A percentile compares a stretch with the other conserved stretches of the same genome.
Conservation (phyloP, 164 flowering plant species). For the Warburgia ugandensis region DNA sequence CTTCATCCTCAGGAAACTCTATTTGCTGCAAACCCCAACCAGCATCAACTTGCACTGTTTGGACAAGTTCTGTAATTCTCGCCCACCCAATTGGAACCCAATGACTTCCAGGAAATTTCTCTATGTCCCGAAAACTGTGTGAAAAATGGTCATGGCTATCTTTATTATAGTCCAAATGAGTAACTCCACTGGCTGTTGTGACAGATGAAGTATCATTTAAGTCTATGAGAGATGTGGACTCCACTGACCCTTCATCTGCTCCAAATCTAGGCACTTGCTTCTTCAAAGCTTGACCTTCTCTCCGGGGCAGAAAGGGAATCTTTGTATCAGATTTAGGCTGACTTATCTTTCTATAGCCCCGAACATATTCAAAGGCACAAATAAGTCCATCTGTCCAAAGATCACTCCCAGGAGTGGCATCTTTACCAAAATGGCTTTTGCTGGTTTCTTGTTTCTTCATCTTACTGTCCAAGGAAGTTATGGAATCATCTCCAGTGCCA, state of each 20-base stretch:
- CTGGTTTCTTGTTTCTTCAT: slow-evolving; percentile 34
- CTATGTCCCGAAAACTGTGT: slow-evolving; percentile 17
- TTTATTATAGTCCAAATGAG: slow-evolving; percentile 20
- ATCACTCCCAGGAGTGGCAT: slow-evolving; percentile 40
- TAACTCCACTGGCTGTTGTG: slow-evolving; percentile 9
- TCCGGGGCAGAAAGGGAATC: slow-evolving; percentile 12
- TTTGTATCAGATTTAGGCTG: slow-evolving; percentile 25
- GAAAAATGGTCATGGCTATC: slow-evolving; percentile 17
- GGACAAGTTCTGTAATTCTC: slow-evolving; percentile 71
- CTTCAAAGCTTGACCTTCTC: slow-evolving; percentile 15
- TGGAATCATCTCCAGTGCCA: slow-evolving; percentile 5
- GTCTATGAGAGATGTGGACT: slow-evolving; percentile 21
- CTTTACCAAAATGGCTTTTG: slow-evolving; percentile 26
- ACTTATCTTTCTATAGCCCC: slow-evolving; percentile 25
- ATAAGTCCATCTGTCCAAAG: slow-evolving; percentile 94
- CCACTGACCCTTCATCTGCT: slow-evolving; percentile 17
- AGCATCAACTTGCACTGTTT: slow-evolving; percentile 53
- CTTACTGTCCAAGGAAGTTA: slow-evolving; percentile 8
- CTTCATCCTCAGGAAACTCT: slow-evolving; percentile 50
- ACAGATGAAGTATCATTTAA: slow-evolving; percentile 3
- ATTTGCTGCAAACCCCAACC: slow-evolving; percentile 44
- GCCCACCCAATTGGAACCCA: slow-evolving; percentile 96
- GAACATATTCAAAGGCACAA: slow-evolving; percentile 81
- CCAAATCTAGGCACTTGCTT: slow-evolving; percentile 14
- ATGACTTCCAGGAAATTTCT: slow-evolving; percentile 34